A percentile compares a stretch with the other conserved stretches of the same genome.
These are phyloP conservation scores for Serpula lacrymans DNA, from an alignment of 768 basidiomycete species.

Conservation along the genomic window DNA sequence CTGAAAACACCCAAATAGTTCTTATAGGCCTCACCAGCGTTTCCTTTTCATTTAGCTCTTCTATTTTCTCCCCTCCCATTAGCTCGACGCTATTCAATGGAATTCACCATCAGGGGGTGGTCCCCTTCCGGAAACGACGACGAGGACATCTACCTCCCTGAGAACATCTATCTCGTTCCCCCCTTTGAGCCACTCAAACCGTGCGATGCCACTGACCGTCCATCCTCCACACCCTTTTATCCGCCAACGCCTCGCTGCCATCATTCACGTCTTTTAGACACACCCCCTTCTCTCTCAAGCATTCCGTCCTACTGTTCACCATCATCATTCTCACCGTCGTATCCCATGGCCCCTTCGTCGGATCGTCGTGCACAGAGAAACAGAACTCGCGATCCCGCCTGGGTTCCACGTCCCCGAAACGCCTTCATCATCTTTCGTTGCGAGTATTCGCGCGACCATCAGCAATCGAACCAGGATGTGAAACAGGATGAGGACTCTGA, in stretches of 20 bases:
- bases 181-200: constrained; percentile 5
- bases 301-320: constrained; percentile 1
- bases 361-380: constrained; percentile 36
- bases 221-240: constrained; percentile 3
- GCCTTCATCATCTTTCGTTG: constrained; percentile 74
- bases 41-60: too few relatives aligned
- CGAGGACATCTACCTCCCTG: constrained; percentile 22
- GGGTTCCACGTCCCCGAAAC: constrained; percentile 67
- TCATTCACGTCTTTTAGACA: not conserved
- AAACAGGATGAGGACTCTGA: constrained; percentile 27
- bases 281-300: constrained; percentile 1
- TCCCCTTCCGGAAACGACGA: constrained; percentile 25
- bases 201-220: constrained; percentile 3
- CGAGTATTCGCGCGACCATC: constrained; percentile 51
- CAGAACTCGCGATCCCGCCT: constrained; percentile 46
- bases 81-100: constrained; percentile 7
- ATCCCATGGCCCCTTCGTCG: constrained; percentile 30
- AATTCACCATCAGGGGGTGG: constrained; percentile 20
- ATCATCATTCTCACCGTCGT: not conserved
- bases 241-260: not conserved
- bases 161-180: constrained; percentile 10
- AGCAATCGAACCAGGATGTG: constrained; percentile 32
- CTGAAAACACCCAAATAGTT: too few relatives aligned
- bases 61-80: not conserved
- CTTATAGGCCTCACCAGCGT: too few relatives aligned